Percentiles rank a stretch among this genome's conserved stretches.
Evolutionary conservation across 1,139 yeast species (phyloP).

Genomic region (Candida sojae): DNA sequence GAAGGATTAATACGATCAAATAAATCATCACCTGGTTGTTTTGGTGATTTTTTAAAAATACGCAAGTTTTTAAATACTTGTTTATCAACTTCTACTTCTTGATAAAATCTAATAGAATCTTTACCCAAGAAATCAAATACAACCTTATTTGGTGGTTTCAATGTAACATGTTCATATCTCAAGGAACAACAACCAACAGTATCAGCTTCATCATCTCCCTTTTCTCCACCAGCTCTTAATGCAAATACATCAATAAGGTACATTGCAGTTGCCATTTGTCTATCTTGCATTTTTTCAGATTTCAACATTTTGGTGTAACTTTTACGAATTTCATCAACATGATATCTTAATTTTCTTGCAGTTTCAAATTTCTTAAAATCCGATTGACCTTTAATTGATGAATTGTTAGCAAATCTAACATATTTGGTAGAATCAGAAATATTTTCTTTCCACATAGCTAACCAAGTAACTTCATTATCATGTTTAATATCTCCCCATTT

Average conservation of each 20-base stretch:
- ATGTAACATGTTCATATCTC: conserved; percentile 83
- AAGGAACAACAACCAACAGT: conserved; percentile 98
- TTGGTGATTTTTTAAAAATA: conserved; percentile 85
- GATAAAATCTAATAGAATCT: conserved; percentile 89
- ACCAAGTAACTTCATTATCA: conserved; percentile 92
- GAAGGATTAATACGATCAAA: conserved; percentile 90
- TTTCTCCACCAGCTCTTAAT: conserved; percentile 97
- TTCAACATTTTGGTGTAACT: conserved; percentile 75
- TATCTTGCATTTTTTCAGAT: conserved; percentile 75
- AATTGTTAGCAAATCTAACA: conserved; percentile 88
- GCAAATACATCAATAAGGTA: conserved; percentile 94
- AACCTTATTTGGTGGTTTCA: conserved; percentile 83
- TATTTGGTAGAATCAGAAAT: conserved; percentile 82
- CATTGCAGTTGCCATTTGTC: conserved; percentile 94
- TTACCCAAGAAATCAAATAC: conserved; percentile 96
- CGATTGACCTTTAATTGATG: conserved; percentile 87
- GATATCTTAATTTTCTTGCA: conserved; percentile 77
- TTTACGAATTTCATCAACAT: conserved; percentile 70
- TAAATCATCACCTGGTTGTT: conserved; percentile 87
- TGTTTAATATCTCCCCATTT: conserved; percentile 87
- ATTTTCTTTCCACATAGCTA: conserved; percentile 97
- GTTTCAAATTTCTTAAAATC: conserved; percentile 92
- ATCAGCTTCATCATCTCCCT: conserved; percentile 96
- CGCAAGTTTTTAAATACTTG: conserved; percentile 89
- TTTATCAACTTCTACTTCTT: conserved; percentile 85